Base-by-base conservation (phyloP, 2,329 filamentous ascomycete species). In the Aciculosporium take region DNA sequence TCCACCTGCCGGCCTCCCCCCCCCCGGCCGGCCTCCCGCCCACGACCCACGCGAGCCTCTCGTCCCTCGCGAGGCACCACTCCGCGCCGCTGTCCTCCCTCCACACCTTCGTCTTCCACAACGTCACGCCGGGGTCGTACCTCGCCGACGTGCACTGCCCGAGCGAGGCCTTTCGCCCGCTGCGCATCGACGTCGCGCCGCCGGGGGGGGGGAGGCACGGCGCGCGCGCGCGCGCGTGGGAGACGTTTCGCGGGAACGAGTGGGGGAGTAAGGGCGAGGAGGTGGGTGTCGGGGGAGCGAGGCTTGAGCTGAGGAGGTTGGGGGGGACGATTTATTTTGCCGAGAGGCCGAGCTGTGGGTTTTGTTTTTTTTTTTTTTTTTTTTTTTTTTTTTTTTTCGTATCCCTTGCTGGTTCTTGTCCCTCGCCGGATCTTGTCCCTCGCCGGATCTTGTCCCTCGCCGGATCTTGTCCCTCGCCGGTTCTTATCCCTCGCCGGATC, bases 231-330 rank as follows among this genome's bases (percentile, higher is more conserved):
- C 64, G 70, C 32, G 79, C 79, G 23, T 91, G 84, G 81, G 84
- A 89, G 67, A 94, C 86, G 21, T 94, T 80, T 58, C 71, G 86
- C 37, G 87, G 86, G 0, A 89, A 94, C 53, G 84, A 91, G 51
- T 95, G 89, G 87, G 77, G 70, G 15, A 93, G 94, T 57, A 82
- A 78, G 55, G 89, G 88, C 13, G 81, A 83, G 63, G 68, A 58
- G 35, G 65, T 71, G 25, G 27, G 6, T 12, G 27, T 3, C 9
- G 23, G 56, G 1, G 58, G 45, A n/a, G 30, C 24, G 2, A 35
- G 15, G 2, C 3, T 89, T 17, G 74, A 83, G 46, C 70, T 82
- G 4, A 72, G 72, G 54, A 68, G 75, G 1, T 43, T 81, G 32
- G 78, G 68, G 5, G 57, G 56, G 41, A 91, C 87, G 71, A 69